Evolutionary conservation across 345 rosid species (phyloP).

Genomic region (Cochlearia excelsa): DNA sequence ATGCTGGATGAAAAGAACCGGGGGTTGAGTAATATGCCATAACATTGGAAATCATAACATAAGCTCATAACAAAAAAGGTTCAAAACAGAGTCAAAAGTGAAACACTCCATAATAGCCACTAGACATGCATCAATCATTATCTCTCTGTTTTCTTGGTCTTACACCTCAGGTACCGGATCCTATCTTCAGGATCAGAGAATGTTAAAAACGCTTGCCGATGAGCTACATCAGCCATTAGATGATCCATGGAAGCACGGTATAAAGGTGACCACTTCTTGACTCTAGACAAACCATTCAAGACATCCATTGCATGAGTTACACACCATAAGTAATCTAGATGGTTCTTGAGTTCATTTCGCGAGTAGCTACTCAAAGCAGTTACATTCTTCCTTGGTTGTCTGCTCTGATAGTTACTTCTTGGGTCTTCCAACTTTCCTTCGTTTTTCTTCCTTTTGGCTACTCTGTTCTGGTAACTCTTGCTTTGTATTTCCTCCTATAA

Average conservation of each 20-base stretch:
- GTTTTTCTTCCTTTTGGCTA: constrained; percentile 1
- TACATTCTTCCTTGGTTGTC: constrained; percentile 1
- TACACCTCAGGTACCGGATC: neutral
- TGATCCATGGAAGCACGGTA: constrained; percentile 16
- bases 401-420: constrained; percentile 1
- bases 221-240: constrained; percentile 17
- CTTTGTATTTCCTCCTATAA: constrained; percentile 10
- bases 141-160: neutral
- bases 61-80: too few relatives aligned
- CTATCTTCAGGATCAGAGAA: constrained; percentile 13
- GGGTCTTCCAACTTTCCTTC: neutral
- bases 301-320: constrained; percentile 11
- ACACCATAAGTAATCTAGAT: constrained; percentile 6
- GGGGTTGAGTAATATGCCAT: too few relatives aligned
- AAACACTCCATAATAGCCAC: neutral
- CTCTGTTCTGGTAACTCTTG: constrained; percentile 2
- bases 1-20: too few relatives aligned
- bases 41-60: too few relatives aligned
- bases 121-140: neutral
- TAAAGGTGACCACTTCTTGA: constrained; percentile 18
- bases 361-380: neutral
- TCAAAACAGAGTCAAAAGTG: too few relatives aligned
- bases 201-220: constrained; percentile 19
- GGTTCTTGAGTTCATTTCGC: neutral
- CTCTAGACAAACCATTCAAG: constrained; percentile 5